Evolutionary conservation across 306 rosid genomes (phyloP), one percentile per base, ranked within the genome.

Genomic region (Phaseolus lunatus): DNA sequence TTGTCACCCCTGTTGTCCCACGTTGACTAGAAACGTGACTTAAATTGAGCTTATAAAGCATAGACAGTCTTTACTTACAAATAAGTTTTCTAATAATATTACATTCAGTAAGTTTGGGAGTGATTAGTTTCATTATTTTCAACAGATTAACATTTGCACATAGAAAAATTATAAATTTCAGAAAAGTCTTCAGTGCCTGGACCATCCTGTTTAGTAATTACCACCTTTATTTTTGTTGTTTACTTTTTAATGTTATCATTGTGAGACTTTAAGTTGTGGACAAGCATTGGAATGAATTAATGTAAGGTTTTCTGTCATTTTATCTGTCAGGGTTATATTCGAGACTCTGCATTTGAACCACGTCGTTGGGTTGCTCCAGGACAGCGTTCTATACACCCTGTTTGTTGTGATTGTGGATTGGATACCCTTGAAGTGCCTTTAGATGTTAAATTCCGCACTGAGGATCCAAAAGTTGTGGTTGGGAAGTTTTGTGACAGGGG

Each of bases 331-430:
- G 97, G 88, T 45, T 92, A 90, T 76, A 86, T 92, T 49, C 89
- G 89, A 49, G 98, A 95, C 73, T 73, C 89, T 53, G 91, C 98
- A 59, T 95, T 95, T 83, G 99, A 95, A 81, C 97, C 97, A 10
- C 97, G 97, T 29, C 97, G 99, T 37, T 95, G 99, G 99, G 83
- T 83, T 84, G 97, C 97, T 80, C 97, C 99, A 0, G 99, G 97
- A 77, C 97, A 95, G 70, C 65, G 19, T 78, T 78, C 88, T 48
- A 47, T 88, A 73, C 85, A 87, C 18, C 64, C 88, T 24, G 90
- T 85, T 81, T 73, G 66, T 70, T 95, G 99, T 85, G 77, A 87
- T 77, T 92, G 97, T 48, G 91, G 87, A 87, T 86, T 95, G 81
- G 99, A 92, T 73, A 84, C 90, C 39, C 78, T 18, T 62, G 98